phyloP scores from a whole-genome alignment of 129 eudicot species.

The Calendula officinalis region DNA sequence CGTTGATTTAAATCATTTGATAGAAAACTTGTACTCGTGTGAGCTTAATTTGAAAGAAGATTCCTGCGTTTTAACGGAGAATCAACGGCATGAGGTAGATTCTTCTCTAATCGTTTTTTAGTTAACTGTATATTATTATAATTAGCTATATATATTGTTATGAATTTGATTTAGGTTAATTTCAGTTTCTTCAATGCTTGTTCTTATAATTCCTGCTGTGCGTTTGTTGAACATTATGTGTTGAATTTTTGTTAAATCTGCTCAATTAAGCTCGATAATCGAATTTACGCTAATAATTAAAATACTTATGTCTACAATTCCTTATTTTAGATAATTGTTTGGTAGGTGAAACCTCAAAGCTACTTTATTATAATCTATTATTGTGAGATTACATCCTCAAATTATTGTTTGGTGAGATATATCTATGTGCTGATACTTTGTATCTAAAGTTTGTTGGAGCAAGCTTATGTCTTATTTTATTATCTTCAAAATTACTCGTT shows the following conservation, averaged over 20 bases:
- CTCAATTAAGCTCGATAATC: slow-evolving; percentile 12
- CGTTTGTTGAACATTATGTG: background rate
- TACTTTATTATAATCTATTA: slow-evolving; percentile 18
- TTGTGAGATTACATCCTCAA: slow-evolving; percentile 15
- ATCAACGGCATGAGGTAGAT: slow-evolving; percentile 34
- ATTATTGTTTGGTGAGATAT: slow-evolving; percentile 30
- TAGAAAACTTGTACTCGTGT: slow-evolving; percentile 1
- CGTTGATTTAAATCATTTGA: too few relatives aligned
- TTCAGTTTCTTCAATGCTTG: slow-evolving; percentile 2
- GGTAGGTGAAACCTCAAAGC: slow-evolving; percentile 33
- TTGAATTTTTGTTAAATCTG: slow-evolving; percentile 11
- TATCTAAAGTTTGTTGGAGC: background rate
- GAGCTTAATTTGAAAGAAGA: slow-evolving; percentile 24
- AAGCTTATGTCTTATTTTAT: background rate
- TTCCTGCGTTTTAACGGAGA: slow-evolving; percentile 3
- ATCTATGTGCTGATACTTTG: slow-evolving; percentile 11
- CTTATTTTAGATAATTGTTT: slow-evolving; percentile 20
- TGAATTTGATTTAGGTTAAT: slow-evolving; percentile 15
- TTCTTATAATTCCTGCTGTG: background rate
- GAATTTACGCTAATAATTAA: slow-evolving; percentile 12
- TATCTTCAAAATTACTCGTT: slow-evolving; percentile 5
- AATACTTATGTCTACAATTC: slow-evolving; percentile 9
- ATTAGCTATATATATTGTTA: background rate
- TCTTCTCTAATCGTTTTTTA: background rate
- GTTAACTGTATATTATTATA: background rate